phyloP scores from a whole-genome alignment of 352 stramenopile genomes.

The Phytophthora melonis region DNA sequence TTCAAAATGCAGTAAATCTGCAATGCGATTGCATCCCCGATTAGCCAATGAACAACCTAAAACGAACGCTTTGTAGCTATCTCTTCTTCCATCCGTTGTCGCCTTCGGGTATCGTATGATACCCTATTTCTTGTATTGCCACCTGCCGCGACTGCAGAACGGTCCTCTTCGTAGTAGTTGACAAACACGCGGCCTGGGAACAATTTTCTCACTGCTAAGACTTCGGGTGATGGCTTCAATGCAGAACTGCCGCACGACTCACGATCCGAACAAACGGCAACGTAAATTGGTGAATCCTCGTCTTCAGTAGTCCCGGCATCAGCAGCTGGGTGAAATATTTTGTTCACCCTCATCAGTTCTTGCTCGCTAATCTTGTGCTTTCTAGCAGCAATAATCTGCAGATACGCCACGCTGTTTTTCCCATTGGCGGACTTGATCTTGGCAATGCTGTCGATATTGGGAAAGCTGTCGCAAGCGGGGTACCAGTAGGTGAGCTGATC shows the following conservation, averaged over 20 bases:
- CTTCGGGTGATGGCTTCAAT: not conserved
- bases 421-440: not conserved
- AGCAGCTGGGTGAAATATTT: not conserved
- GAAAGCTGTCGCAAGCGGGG: not conserved
- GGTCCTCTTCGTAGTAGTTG: not conserved
- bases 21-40: not conserved
- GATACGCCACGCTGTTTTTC: not conserved
- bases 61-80: not conserved
- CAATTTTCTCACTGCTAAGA: not conserved
- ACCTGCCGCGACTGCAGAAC: not conserved
- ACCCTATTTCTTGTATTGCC: not conserved
- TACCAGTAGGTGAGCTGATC: not conserved
- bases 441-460: not conserved
- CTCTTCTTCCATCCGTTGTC: not conserved
- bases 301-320: not conserved
- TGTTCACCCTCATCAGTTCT: not conserved
- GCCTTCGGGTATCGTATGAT: not conserved
- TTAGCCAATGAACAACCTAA: too few species aligned
- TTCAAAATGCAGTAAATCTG: not conserved
- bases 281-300: not conserved
- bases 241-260: not conserved
- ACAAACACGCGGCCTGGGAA: not conserved
- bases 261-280: not conserved
- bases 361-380: not conserved
- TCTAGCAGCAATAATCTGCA: not conserved